Evolutionary conservation across 2,329 filamentous ascomycete genomes (phyloP), one percentile per base, ranked within the genome.

Genomic region (Talaromyces sp.): DNA sequence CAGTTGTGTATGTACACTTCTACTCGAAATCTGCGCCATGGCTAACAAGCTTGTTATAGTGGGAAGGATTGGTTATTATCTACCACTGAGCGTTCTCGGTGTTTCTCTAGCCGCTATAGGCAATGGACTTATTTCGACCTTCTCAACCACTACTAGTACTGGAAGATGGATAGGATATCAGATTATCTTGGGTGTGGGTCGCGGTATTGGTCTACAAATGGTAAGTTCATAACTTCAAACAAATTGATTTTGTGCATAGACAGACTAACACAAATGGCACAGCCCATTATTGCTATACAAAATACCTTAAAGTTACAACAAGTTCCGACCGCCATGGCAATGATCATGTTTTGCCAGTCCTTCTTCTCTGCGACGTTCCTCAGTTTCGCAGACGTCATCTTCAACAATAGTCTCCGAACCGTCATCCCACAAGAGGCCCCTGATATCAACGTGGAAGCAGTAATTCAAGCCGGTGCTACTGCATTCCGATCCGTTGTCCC

Each of bases 351-450:
- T 76, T 87, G 86, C 77, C 87, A 90, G 72, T 82, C 83, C 1
- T 81, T 91, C 3, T 88, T 88, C 47, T 88, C 88, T 3, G 87
- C 89, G 1, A 76, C 91, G 27, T 86, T 86, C 69, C 84, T 91
- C 58, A 84, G 86, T 5, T 85, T 90, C 10, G 85, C 85, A 0
- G 87, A 91, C 73, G 86, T 88, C 22, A 82, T 90, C 54, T 91
- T 91, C 78, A 84, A 86, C 68, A 90, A 90, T 71, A 85, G 83
- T 0, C 78, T 91, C 19, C 78, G 86, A 54, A 74, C 80, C 3
- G 80, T 84, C 40, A 78, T 92, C 3, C 76, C 77, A 0, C 76
- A 75, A 40, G 74, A 79, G 45, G 81, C 77, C 1, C 76, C 77
- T 0, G 72, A 70, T 1, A 69, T 83, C 19, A 72, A 82, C 59